Conservation (phyloP, 2,329 filamentous ascomycete genomes). For the Septoria petroselini region DNA sequence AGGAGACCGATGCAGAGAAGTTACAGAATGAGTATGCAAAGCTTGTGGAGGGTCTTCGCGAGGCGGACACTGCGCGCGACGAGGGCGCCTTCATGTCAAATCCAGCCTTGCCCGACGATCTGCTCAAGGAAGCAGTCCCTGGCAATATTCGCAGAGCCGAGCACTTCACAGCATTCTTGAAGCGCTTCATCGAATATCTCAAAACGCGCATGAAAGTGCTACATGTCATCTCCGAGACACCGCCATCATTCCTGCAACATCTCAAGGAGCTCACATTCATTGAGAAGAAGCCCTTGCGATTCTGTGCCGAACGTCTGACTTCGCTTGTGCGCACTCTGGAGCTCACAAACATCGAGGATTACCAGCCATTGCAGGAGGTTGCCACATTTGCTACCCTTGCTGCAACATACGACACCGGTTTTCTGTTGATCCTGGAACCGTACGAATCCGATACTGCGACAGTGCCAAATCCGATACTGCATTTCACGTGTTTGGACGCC, state of each 20-base stretch:
- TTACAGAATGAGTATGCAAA: slow-evolving; percentile 94
- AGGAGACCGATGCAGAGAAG: slow-evolving; percentile 90
- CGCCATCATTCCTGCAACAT: slow-evolving; percentile 87
- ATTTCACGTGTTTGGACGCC: slow-evolving; percentile 94
- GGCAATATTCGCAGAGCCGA: slow-evolving; percentile 95
- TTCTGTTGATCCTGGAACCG: slow-evolving; percentile 92
- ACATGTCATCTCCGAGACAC: slow-evolving; percentile 95
- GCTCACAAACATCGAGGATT: slow-evolving; percentile 96
- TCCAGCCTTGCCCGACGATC: slow-evolving; percentile 86
- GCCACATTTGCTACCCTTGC: slow-evolving; percentile 95
- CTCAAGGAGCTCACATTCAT: slow-evolving; percentile 96
- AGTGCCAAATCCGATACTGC: slow-evolving; percentile 92
- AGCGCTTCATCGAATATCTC: slow-evolving; percentile 95
- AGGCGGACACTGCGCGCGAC: slow-evolving; percentile 81
- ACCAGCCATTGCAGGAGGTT: slow-evolving; percentile 92
- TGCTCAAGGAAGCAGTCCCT: slow-evolving; percentile 91
- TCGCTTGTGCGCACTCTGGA: slow-evolving; percentile 93
- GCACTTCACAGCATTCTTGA: slow-evolving; percentile 91
- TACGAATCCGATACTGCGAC: slow-evolving; percentile 94
- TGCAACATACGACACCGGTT: slow-evolving; percentile 94
- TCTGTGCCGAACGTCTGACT: slow-evolving; percentile 91
- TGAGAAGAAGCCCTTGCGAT: slow-evolving; percentile 88
- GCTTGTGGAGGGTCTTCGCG: slow-evolving; percentile 83
- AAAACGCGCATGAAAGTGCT: slow-evolving; percentile 96
- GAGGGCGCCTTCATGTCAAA: slow-evolving; percentile 98